These are phyloP conservation scores for Saccharomycopsis amapae DNA, from an alignment of 805 yeast genomes.

Conservation along the genomic window DNA sequence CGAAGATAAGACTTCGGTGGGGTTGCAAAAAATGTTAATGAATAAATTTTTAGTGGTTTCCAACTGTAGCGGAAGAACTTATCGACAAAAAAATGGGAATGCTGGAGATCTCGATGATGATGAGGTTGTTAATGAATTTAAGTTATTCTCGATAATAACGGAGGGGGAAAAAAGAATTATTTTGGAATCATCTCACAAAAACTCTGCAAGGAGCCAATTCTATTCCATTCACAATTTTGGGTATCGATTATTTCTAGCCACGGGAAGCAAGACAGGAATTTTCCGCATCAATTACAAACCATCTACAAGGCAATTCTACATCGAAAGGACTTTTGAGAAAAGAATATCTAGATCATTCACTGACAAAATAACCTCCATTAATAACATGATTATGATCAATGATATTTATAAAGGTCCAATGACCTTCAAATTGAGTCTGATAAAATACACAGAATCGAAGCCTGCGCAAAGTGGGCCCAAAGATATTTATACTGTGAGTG, in stretches of 20 bases:
- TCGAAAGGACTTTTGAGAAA: constrained; percentile 6
- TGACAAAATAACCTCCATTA: background rate
- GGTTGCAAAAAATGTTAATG: constrained; percentile 12
- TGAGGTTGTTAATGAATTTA: constrained; percentile 1
- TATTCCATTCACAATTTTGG: constrained; percentile 15
- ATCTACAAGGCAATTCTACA: constrained; percentile 8
- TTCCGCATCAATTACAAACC: constrained; percentile 18
- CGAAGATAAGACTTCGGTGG: constrained; percentile 18
- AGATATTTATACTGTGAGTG: constrained; percentile 20
- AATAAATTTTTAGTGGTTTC: constrained; percentile 9
- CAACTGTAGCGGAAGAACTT: background rate
- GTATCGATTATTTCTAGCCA: constrained; percentile 14
- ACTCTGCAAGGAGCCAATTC: background rate
- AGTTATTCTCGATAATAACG: constrained; percentile 5
- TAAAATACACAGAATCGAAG: background rate
- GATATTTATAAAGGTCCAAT: constrained; percentile 13
- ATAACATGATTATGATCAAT: constrained; percentile 9
- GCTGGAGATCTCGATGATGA: background rate
- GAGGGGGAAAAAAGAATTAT: background rate
- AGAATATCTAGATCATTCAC: constrained; percentile 7
- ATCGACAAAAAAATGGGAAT: background rate
- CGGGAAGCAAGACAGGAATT: constrained; percentile 12
- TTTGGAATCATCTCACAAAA: constrained; percentile 1
- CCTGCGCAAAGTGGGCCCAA: background rate
- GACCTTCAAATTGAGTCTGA: constrained; percentile 7